A percentile compares a stretch with the other conserved stretches of the same genome.
Conservation (phyloP, 192 early-diverging fungal species). For the Dispira simplex region DNA sequence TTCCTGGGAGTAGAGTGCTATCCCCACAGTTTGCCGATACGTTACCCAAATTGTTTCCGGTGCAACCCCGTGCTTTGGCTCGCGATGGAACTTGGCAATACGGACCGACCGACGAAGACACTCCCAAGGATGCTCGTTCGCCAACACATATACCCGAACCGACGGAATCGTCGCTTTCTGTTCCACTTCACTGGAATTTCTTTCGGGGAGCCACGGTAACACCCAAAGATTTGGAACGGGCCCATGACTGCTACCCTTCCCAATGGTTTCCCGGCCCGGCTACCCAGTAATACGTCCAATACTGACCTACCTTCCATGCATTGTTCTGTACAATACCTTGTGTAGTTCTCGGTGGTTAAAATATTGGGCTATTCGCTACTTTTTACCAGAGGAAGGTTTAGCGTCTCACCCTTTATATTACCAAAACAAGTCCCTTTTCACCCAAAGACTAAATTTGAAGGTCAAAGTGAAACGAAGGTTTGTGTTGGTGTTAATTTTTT, state of each 20-base stretch:
- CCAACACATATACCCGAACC: neutral
- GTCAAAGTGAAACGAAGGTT: too few species aligned
- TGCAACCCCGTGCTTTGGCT: conserved; percentile 9
- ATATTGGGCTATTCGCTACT: too few species aligned
- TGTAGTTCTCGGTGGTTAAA: too few species aligned
- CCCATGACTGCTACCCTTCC: conserved; percentile 12
- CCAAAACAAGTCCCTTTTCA: too few species aligned
- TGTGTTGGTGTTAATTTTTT: too few species aligned
- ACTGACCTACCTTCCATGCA: too few species aligned
- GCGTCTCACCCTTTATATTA: too few species aligned
- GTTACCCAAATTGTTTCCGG: conserved; percentile 7
- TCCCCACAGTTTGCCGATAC: conserved; percentile 20
- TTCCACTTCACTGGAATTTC: conserved; percentile 22
- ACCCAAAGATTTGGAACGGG: conserved; percentile 20
- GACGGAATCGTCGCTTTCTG: conserved; percentile 14
- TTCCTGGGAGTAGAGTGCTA: conserved; percentile 35
- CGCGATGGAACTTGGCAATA: neutral
- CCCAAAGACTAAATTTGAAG: too few species aligned
- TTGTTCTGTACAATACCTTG: too few species aligned
- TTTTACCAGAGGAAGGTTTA: too few species aligned
- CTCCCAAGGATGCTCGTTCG: neutral
- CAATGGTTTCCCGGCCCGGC: neutral
- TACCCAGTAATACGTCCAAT: too few species aligned
- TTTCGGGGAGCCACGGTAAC: conserved; percentile 24
- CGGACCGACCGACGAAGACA: neutral